Evolutionary conservation across 768 basidiomycete genomes (phyloP), one percentile per base, ranked within the genome.

Genomic region (Gymnopilus dilepis): DNA sequence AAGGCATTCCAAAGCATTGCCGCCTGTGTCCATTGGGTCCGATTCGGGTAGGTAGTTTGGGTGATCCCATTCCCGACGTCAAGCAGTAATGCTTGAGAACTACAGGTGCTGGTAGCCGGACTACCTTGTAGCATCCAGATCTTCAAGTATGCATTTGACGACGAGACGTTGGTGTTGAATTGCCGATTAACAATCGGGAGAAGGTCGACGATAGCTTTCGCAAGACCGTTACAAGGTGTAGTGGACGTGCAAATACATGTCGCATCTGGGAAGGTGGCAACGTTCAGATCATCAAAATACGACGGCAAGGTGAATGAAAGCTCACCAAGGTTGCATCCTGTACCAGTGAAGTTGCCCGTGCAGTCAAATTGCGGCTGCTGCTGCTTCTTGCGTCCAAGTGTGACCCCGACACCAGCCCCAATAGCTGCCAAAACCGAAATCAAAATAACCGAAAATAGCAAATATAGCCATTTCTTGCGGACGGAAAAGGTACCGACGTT

Each of bases 1-100:
- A 85, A 74, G 11, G 85, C 71, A 65, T 84, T 84, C 85, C 86
- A 90, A 2, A 90, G 75, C 33, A 90, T 65, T 17, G 86, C 84
- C 5, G 82, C 70, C 69, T 84, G 83, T 0, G 84, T 82, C 87
- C 87, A 90, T 22, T 70, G 65, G 6, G 84, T 84, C 33, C 84
- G 78, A 63, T 84, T 84, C 13, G 84, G 82, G 41, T 76, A 77
- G 9, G 58, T 72, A 6, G 65, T 61, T 3, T 75, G 66, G 55
- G 80, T 72, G 19, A 87, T 72, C 2, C 73, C 73, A 11, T 78
- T 79, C 15, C 81, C 80, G 28, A 86, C 80, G 65, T 89, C 87
- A 28, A 89, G 72, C 28, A 88, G 69, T 38, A 77, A 60, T 3
- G 85, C 82, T 70, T 90, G 88, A 15, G 77, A 68, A 6, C 80